Evolutionary conservation across 2,329 filamentous ascomycete genomes (phyloP), one percentile per base, ranked within the genome.

Genomic region (Monilinia polystroma): DNA sequence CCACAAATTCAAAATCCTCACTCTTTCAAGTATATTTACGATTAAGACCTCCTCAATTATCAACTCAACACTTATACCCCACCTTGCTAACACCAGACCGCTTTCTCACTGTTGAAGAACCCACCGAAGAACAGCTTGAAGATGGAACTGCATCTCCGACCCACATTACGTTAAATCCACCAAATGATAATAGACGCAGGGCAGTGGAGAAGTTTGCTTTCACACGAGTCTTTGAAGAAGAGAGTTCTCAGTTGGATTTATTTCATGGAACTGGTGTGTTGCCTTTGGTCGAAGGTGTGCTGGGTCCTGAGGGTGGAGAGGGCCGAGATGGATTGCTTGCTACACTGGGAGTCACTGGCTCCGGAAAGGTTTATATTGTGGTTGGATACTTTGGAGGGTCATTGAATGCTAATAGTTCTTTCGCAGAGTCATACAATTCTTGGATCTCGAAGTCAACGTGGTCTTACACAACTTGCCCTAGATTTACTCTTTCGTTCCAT

Each of bases 131-230:
- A 55, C 35, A 63, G 85, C 87, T 12, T 23, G 78, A 74, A 68
- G 52, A 58, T 58, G 63, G 26, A 64, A 77, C 74, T 51, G 75
- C 80, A 68, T 77, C 76, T n/a, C 83, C 90, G 0, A 91, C 87
- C 0, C 88, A 92, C 75, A 90, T 93, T 70, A 91, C 88, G 0
- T 78, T 93, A 20, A 91, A 91, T 72, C 93, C 93, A 0, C 91
- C 92, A 2, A 90, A 88, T 70, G 94, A 97, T 68, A 85, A 87
- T 69, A 86, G 94, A 66, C 91, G 94, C 72, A 87, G 93, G 56
- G 93, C 93, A 0, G 87, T 97, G 47, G 95, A 99, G 78, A 92
- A 90, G 76, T 99, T 98, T 76, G 91, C 89, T 1, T 99, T 99
- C 76, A 99, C 95, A 0, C 87, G 87, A 69, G 93, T 99, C 0